A percentile compares a stretch with the other conserved stretches of the same genome.
phyloP scores from a whole-genome alignment of 2,329 filamentous ascomycete genomes.

The Cercospora janseana region DNA sequence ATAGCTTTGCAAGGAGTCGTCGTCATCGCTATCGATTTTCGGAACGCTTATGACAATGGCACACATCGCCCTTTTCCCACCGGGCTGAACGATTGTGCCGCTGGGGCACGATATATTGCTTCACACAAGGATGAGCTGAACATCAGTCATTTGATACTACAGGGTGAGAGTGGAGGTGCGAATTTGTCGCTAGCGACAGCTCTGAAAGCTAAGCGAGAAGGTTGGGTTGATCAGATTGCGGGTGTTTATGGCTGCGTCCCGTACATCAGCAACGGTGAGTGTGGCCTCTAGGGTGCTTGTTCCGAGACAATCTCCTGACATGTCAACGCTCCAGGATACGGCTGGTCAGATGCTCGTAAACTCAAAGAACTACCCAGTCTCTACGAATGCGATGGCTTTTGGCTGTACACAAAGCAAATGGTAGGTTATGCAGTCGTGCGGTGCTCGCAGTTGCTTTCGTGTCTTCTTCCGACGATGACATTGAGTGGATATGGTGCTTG shows the following conservation, averaged over 20 bases:
- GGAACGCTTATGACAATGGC: conserved; percentile 32
- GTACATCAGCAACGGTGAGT: conserved; percentile 29
- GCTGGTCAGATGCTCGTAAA: conserved; percentile 23
- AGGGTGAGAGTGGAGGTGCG: conserved; percentile 37
- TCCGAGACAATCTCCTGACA: too few species aligned
- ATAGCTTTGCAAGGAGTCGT: conserved; percentile 30
- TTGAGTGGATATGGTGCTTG: too few species aligned
- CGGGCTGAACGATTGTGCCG: conserved; percentile 35
- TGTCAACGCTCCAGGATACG: conserved; percentile 2
- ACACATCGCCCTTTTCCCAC: conserved; percentile 33
- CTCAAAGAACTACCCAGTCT: conserved; percentile 31
- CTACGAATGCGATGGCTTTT: conserved; percentile 33
- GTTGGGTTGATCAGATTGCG: conserved; percentile 30
- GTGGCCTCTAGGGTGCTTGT: too few species aligned
- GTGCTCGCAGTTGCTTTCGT: too few species aligned
- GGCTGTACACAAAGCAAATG: conserved; percentile 22
- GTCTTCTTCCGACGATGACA: too few species aligned
- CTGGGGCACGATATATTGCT: conserved; percentile 29
- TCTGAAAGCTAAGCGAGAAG: conserved; percentile 33
- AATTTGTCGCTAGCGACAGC: conserved; percentile 34
- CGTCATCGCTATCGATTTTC: conserved; percentile 35
- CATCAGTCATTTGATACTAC: conserved; percentile 32
- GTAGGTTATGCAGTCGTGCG: too few species aligned
- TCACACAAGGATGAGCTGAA: conserved; percentile 27
- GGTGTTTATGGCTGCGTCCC: conserved; percentile 33